A percentile compares a stretch with the other conserved stretches of the same genome.
Conservation (phyloP, 2,329 filamentous ascomycete genomes). For the Penicillium sp. region DNA sequence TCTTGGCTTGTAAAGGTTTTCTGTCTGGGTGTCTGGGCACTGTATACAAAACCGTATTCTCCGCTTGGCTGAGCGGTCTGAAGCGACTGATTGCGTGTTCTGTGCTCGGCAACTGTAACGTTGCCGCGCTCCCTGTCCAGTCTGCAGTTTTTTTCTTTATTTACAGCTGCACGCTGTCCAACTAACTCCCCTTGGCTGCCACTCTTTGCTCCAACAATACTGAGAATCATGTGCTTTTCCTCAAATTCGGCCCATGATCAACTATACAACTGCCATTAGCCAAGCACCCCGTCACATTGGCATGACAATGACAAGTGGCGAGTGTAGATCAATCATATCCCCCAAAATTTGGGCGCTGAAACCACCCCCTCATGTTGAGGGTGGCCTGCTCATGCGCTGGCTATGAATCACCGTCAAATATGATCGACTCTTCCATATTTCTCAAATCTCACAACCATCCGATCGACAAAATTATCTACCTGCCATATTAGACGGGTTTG, state of each 20-base stretch:
- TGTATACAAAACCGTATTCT: constrained; percentile 5
- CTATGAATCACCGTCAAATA: background rate
- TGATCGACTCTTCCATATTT: background rate
- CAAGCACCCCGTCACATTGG: background rate
- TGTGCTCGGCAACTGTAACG: constrained; percentile 2
- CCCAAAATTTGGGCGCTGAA: background rate
- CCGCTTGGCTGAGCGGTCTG: constrained; percentile 15
- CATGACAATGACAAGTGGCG: background rate
- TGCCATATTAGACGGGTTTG: background rate
- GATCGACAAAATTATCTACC: background rate
- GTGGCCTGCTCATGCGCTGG: background rate
- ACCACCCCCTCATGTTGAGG: background rate
- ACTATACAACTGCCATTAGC: background rate
- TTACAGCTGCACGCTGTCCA: background rate
- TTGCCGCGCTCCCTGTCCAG: background rate
- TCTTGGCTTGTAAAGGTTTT: constrained; percentile 3
- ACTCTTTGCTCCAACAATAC: background rate
- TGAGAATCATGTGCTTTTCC: background rate
- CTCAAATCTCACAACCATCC: background rate
- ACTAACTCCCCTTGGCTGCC: background rate
- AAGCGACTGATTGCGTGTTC: constrained; percentile 11
- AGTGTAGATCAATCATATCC: constrained; percentile 2
- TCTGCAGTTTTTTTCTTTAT: background rate
- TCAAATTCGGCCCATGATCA: background rate
- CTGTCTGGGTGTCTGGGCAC: constrained; percentile 7